A percentile compares a stretch with the other conserved stretches of the same genome.
phyloP scores from a whole-genome alignment of 345 rosid species.

The Populus nigra region DNA sequence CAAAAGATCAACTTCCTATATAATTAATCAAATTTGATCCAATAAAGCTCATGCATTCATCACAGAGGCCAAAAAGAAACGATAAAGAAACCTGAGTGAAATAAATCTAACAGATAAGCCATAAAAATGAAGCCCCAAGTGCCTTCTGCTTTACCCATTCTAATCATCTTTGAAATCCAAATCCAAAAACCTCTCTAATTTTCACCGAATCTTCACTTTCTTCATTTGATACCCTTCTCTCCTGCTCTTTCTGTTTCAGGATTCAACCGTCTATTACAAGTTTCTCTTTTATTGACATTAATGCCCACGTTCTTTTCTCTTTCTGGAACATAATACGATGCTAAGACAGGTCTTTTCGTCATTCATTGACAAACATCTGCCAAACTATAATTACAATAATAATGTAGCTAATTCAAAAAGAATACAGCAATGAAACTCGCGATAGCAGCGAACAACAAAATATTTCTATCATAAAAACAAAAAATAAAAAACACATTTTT shows the following conservation, averaged over 20 bases:
- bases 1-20: not conserved
- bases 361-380: not conserved
- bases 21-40: not conserved
- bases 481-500: not conserved
- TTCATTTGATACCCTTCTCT: not conserved
- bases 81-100: slow-evolving; percentile 65
- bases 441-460: not conserved
- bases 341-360: not conserved
- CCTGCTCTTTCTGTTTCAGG: not conserved
- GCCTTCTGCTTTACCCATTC: slow-evolving; percentile 56
- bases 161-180: slow-evolving; percentile 40
- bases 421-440: not conserved
- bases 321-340: not conserved
- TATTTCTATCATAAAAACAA: not conserved
- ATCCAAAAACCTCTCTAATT: not conserved
- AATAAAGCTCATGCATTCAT: not conserved
- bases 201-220: not conserved
- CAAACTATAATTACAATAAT: not conserved
- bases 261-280: slow-evolving; percentile 6
- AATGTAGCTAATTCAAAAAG: not conserved
- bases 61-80: not conserved
- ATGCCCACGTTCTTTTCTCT: not conserved
- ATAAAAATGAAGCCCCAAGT: slow-evolving; percentile 76
- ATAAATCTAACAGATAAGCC: slow-evolving; percentile 90
- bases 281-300: not conserved